Evolutionary conservation across 208 protist species (phyloP).

Genomic region (Novymonas esmeraldas): DNA sequence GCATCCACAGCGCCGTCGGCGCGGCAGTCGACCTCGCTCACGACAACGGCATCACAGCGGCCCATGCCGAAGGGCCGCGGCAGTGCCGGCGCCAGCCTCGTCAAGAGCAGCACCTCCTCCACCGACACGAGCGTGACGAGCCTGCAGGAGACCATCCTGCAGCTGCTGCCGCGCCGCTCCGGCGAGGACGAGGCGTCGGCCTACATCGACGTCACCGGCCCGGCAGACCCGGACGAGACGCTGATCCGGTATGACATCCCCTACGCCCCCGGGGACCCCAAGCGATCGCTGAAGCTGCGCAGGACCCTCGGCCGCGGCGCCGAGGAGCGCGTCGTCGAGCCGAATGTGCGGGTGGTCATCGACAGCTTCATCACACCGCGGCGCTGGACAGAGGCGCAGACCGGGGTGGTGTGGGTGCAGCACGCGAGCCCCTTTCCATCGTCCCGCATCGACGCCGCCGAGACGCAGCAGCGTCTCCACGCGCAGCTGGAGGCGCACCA

Average conservation of each 20-base stretch:
- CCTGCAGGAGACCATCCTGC: slow-evolving; percentile 35
- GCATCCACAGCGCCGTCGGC: slow-evolving; percentile 5
- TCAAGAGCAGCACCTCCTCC: background rate
- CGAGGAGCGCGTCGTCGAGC: slow-evolving; percentile 51
- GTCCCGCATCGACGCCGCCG: slow-evolving; percentile 74
- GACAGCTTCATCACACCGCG: slow-evolving; percentile 87
- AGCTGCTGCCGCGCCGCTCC: slow-evolving; percentile 34
- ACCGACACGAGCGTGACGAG: background rate
- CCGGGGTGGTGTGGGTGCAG: slow-evolving; percentile 77
- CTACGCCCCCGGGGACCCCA: slow-evolving; percentile 65
- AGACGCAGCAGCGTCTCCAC: slow-evolving; percentile 63
- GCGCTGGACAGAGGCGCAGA: slow-evolving; percentile 62
- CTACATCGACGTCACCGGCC: slow-evolving; percentile 77
- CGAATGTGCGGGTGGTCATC: slow-evolving; percentile 82
- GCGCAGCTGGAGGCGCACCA: slow-evolving; percentile 21
- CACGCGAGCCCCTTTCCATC: slow-evolving; percentile 76
- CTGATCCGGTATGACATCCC: slow-evolving; percentile 86
- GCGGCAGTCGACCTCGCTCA: slow-evolving; percentile 1
- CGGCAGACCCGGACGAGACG: slow-evolving; percentile 49
- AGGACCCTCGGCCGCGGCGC: slow-evolving; percentile 34
- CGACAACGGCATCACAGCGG: background rate
- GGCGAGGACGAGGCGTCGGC: slow-evolving; percentile 1
- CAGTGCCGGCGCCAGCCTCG: background rate
- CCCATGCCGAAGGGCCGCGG: background rate
- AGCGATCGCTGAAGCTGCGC: slow-evolving; percentile 64